Conservation (phyloP, 1,284 basidiomycete species). For the Chondrostereum purpureum region DNA sequence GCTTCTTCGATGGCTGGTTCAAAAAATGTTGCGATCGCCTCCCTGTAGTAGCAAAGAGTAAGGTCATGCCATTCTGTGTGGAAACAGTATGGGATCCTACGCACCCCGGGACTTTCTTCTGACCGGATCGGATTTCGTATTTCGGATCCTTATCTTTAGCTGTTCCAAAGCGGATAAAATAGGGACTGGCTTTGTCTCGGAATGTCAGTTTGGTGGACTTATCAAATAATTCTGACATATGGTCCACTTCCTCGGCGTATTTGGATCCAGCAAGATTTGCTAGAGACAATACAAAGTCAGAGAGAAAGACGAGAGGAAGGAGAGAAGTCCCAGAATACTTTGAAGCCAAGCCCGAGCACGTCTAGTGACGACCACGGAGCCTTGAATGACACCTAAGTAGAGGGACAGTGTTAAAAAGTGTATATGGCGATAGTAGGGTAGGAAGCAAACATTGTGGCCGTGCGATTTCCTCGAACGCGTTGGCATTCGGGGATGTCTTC, state of each 20-base stretch:
- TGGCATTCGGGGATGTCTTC: conserved; percentile 10
- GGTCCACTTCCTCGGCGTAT: conserved; percentile 31
- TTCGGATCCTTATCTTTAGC: conserved; percentile 36
- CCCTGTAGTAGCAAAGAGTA: conserved; percentile 15
- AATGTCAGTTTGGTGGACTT: conserved; percentile 44
- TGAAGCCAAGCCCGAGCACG: conserved; percentile 30
- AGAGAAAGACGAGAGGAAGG: not conserved
- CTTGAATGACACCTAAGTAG: conserved; percentile 27
- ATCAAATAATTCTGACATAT: conserved; percentile 43
- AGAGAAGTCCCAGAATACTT: conserved; percentile 21
- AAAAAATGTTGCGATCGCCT: conserved; percentile 27
- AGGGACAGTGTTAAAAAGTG: not conserved
- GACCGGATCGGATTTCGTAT: conserved; percentile 34
- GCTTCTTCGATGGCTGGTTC: conserved; percentile 28
- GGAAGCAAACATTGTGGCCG: conserved; percentile 33
- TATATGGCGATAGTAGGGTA: not conserved
- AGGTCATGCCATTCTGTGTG: not conserved
- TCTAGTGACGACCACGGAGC: conserved; percentile 35
- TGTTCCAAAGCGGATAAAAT: conserved; percentile 45
- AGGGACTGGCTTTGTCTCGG: conserved; percentile 31
- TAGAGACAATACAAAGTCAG: conserved; percentile 10
- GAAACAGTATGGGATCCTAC: conserved; percentile 14
- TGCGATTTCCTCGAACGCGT: conserved; percentile 32
- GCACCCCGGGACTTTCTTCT: conserved; percentile 36
- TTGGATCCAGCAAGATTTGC: conserved; percentile 24